Percentiles rank a stretch among this genome's conserved stretches.
phyloP scores from a whole-genome alignment of 2,329 filamentous ascomycete species.

The Cladophialophora carrionii region DNA sequence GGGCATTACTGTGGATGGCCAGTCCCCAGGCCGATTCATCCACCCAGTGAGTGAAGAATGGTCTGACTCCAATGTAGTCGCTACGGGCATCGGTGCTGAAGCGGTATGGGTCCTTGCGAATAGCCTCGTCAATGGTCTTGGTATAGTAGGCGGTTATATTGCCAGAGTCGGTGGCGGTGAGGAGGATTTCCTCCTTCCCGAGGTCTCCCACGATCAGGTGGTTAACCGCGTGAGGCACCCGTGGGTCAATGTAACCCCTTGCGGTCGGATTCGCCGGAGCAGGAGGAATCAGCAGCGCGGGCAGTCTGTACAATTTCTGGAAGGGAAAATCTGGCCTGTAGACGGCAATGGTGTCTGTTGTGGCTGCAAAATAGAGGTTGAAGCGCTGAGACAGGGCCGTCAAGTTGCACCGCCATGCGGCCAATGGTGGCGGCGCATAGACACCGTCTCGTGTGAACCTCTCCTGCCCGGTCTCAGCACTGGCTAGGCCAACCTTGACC shows the following conservation, averaged over 20 bases:
- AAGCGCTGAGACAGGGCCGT: constrained; percentile 52
- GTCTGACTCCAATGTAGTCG: constrained; percentile 45
- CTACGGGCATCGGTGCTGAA: constrained; percentile 39
- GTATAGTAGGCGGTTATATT: constrained; percentile 74
- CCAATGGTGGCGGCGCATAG: constrained; percentile 41
- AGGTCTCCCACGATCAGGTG: constrained; percentile 70
- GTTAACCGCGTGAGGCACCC: constrained; percentile 66
- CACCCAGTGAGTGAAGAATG: constrained; percentile 77
- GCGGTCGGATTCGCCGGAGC: constrained; percentile 48
- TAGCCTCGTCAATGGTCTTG: constrained; percentile 52
- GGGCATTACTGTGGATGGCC: constrained; percentile 76
- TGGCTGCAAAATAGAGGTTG: constrained; percentile 54
- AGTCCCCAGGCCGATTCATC: constrained; percentile 83
- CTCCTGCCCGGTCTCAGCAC: constrained; percentile 38
- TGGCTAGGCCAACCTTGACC: constrained; percentile 30
- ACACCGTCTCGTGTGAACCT: constrained; percentile 42
- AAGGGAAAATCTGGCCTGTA: constrained; percentile 50
- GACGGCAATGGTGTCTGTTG: constrained; percentile 48
- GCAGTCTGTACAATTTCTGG: constrained; percentile 46
- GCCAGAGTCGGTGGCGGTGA: constrained; percentile 72
- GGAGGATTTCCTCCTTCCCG: constrained; percentile 69
- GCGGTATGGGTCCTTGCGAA: constrained; percentile 44
- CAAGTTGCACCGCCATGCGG: constrained; percentile 53
- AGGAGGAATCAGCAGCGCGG: constrained; percentile 50
- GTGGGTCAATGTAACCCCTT: constrained; percentile 58